Percentiles rank a stretch among this genome's conserved stretches.
phyloP scores from a whole-genome alignment of 2,329 filamentous ascomycete genomes.

The Colletotrichum paranaense region DNA sequence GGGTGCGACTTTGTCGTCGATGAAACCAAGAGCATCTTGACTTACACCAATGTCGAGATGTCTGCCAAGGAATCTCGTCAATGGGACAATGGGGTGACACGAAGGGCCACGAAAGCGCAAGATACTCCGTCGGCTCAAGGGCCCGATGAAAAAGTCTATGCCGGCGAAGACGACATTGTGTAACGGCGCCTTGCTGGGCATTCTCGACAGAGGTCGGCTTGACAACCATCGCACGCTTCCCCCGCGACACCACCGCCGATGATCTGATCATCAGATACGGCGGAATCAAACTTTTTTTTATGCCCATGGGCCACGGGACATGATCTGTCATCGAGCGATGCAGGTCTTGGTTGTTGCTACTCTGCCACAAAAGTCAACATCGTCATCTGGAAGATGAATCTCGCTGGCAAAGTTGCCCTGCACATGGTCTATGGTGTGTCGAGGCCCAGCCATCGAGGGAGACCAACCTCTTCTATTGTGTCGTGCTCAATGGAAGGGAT shows the following conservation, averaged over 20 bases:
- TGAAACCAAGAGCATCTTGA: not conserved
- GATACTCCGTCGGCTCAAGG: too few species aligned
- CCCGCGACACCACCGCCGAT: not conserved
- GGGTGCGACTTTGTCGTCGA: not conserved
- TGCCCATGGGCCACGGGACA: not conserved
- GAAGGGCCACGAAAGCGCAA: not conserved
- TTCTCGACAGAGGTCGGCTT: slow-evolving; percentile 4
- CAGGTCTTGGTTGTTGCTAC: not conserved
- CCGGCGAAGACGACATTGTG: not conserved
- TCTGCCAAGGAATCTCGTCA: not conserved
- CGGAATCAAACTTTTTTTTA: not conserved
- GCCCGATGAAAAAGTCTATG: not conserved
- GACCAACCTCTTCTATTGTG: slow-evolving; percentile 26
- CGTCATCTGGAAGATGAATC: not conserved
- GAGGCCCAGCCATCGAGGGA: slow-evolving; percentile 23
- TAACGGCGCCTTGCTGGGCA: not conserved
- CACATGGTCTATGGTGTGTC: not conserved
- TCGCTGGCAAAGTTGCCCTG: not conserved
- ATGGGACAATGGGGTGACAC: not conserved
- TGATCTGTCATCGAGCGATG: not conserved
- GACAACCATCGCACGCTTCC: not conserved
- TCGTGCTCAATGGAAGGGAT: slow-evolving; percentile 21
- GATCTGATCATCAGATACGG: not conserved
- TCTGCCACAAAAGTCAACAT: not conserved
- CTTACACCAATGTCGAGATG: not conserved